Base-by-base conservation (phyloP, 257 asterid species). In the Craterostigma plantagineum region DNA sequence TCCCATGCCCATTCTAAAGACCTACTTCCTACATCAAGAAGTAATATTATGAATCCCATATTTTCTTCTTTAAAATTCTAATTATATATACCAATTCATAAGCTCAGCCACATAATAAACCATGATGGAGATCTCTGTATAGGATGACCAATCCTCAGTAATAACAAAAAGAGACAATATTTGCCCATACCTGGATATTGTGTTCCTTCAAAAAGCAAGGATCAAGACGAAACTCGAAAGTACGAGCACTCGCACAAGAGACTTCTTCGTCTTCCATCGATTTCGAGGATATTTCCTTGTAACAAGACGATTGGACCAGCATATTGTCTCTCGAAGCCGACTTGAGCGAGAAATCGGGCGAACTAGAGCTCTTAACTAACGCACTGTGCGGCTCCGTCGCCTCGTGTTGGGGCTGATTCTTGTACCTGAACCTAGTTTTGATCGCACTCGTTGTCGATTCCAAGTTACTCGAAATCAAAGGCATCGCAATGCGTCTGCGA, bases 131-230 rank as follows among this genome's bases (percentile, higher is more conserved):
- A 23, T 23, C 40, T 9, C 13, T 8, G 6, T n/a, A 10, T 35
- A 10, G 7, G 12, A 35, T 35, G 13, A 14, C 18, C 11, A 9
- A 9, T 1, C 3, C 11, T 7, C 9, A 12, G 10, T 1, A 42
- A 4, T 0, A 1, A 35, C 13, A 9, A 11, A n/a, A 34, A 43
- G 35, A 3, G 27, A 14, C 17, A 33, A 15, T 30, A 13, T 0
- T 11, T 0, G 41, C 2, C 10, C 37, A 23, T 23, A 84, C 96
- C 84, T 85, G 96, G 60, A 85, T 83, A 57, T 66, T 85, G 14
- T 81, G 92, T 18, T 85, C 94, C 48, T 77, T 75, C 96, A 94
- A 80, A 37, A 85, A 81, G 14, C 72, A 59, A 8, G 91, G 96
- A 55, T 80, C 92, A 12, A 69, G 81, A 2, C 50, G 52, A 42